A percentile compares a stretch with the other conserved stretches of the same genome.
Conservation (phyloP, 2,329 filamentous ascomycete genomes). For the Exophiala viscosa region DNA sequence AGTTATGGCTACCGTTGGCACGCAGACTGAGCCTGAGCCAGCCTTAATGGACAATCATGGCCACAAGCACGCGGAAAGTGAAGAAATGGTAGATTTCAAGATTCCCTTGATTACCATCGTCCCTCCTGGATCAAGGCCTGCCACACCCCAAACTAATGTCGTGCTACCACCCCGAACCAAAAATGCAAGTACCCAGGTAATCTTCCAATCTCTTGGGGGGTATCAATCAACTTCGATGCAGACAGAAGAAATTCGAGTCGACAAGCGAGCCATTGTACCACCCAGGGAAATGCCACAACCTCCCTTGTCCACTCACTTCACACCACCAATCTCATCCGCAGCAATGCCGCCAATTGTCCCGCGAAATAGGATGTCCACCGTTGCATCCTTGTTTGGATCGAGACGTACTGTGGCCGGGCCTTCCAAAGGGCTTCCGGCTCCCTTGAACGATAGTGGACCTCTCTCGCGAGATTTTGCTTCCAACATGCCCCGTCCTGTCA, state of each 20-base stretch:
- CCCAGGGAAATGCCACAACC: constrained; percentile 77
- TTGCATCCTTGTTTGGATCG: constrained; percentile 34
- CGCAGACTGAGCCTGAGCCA: constrained; percentile 22
- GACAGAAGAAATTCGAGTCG: constrained; percentile 86
- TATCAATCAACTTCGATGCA: constrained; percentile 64
- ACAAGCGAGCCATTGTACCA: constrained; percentile 69
- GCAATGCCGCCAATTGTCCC: constrained; percentile 19
- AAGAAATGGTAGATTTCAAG: constrained; percentile 39
- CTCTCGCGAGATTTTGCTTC: constrained; percentile 51
- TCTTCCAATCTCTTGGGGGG: constrained; percentile 46
- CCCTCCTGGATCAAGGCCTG: constrained; percentile 78
- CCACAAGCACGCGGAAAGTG: constrained; percentile 24
- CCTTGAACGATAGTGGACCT: constrained; percentile 68
- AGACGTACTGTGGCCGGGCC: constrained; percentile 17
- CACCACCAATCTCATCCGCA: constrained; percentile 32
- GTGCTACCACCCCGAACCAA: constrained; percentile 78
- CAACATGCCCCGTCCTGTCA: constrained; percentile 63
- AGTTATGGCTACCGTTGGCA: constrained; percentile 24
- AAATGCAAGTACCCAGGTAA: constrained; percentile 77
- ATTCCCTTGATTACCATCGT: constrained; percentile 90
- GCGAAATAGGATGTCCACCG: constrained; percentile 28
- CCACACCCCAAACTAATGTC: constrained; percentile 60
- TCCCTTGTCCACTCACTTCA: constrained; percentile 56
- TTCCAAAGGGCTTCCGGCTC: constrained; percentile 21
- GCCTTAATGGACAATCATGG: constrained; percentile 7